Conservation (phyloP, 495 filamentous ascomycete species). For the Xylaria castorea region DNA sequence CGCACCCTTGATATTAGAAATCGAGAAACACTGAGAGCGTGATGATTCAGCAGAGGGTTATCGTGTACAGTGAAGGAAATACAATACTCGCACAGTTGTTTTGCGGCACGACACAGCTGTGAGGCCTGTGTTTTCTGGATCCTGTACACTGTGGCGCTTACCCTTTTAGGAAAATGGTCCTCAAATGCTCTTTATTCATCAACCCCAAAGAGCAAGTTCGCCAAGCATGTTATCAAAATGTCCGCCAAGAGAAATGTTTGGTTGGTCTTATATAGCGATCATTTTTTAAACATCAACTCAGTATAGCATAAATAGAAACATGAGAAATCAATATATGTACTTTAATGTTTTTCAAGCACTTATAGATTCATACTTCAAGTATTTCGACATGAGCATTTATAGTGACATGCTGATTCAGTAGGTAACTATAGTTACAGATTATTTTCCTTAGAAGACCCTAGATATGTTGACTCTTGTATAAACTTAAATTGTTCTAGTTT, state of each 20-base stretch:
- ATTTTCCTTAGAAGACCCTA: not conserved
- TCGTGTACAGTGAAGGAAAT: not conserved
- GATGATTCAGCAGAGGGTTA: conserved; percentile 9
- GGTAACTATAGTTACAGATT: not conserved
- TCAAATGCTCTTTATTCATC: not conserved
- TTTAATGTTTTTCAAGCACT: too few species aligned
- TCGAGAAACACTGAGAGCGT: not conserved
- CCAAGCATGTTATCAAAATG: conserved; percentile 2
- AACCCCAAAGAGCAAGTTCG: not conserved
- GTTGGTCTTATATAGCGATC: not conserved
- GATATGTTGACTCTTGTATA: not conserved
- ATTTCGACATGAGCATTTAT: not conserved
- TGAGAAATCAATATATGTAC: not conserved
- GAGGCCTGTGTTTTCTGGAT: not conserved
- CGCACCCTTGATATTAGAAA: conserved; percentile 9
- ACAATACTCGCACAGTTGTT: not conserved
- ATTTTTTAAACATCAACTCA: not conserved
- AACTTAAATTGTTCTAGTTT: not conserved
- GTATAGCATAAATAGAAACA: not conserved
- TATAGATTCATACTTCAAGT: too few species aligned
- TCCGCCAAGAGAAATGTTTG: not conserved
- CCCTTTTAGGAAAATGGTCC: conserved; percentile 27
- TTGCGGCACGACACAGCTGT: too few species aligned
- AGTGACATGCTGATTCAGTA: not conserved
- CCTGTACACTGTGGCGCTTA: conserved; percentile 3